Evolutionary conservation across 2,329 filamentous ascomycete genomes (phyloP), one percentile per base, ranked within the genome.

Genomic region (Aspergillus carbonarius): DNA sequence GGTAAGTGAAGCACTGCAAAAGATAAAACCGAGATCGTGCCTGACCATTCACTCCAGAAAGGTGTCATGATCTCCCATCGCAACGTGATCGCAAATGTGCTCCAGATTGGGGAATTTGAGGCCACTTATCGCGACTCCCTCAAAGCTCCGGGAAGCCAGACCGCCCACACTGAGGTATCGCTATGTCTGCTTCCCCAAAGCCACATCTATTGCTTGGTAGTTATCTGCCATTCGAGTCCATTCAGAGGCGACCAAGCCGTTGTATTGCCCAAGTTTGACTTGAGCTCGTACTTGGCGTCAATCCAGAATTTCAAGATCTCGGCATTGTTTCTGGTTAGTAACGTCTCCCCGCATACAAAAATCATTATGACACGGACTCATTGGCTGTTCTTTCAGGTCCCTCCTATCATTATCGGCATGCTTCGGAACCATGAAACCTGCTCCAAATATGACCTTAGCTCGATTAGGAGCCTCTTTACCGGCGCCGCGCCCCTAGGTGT

Each of bases 41-140:
- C 48, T 51, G 27, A 9, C 4, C 8, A 15, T n/a, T 23, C 15
- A 27, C 42, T 61, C 27, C 58, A 90, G 85, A 92, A 92, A 88
- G 90, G 89, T 46, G 90, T 93, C 54, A 92, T 91, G 87, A 90
- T 93, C 59, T 90, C 89, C 3, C 90, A 93, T 70, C 78, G 78
- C 37, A 93, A 93, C 63, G 87, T 93, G 44, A 93, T 93, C 49
- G 84, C 90, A 54, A 93, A 93, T 69, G 83, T 86, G 0, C 68
- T 92, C 48, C 89, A 92, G 70, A 80, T 87, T 55, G 70, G 68
- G 6, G 69, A 80, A 0, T 86, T 75, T 60, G 85, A 88, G 44
- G 71, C 75, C 32, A 66, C 71, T 0, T 68, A 66, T 42, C 71
- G 75, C 7, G 62, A 68, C 3, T 37, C 40, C 2, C 53, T 66